phyloP scores from a whole-genome alignment of 1,284 basidiomycete species.

The Singerocomus rubriflavus region DNA sequence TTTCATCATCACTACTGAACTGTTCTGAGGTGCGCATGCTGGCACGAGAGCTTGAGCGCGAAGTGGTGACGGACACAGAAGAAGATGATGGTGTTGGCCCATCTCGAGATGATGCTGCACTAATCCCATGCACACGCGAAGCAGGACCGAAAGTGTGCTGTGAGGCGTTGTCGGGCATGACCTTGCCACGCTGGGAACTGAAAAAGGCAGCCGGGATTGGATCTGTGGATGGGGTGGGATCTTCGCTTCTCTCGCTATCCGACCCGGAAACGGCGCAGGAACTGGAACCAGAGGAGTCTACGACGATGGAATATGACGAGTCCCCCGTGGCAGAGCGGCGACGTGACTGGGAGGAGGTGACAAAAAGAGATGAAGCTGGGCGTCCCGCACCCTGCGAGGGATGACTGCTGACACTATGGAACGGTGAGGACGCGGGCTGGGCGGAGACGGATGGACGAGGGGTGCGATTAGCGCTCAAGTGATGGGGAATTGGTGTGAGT shows the following conservation, averaged over 20 bases:
- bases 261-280: slow-evolving; percentile 20
- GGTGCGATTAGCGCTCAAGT: slow-evolving; percentile 42
- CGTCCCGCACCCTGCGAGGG: slow-evolving; percentile 37
- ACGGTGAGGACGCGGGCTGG: slow-evolving; percentile 22
- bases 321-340: slow-evolving; percentile 16
- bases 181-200: slow-evolving; percentile 21
- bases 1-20: slow-evolving; percentile 52
- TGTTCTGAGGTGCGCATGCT: slow-evolving; percentile 38
- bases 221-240: slow-evolving; percentile 33
- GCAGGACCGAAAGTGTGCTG: slow-evolving; percentile 47
- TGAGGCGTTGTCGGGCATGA: slow-evolving; percentile 46
- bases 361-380: slow-evolving; percentile 19
- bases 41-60: slow-evolving; percentile 38
- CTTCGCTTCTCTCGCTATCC: slow-evolving; percentile 31
- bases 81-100: slow-evolving; percentile 41
- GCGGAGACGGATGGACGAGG: slow-evolving; percentile 51
- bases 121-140: slow-evolving; percentile 19
- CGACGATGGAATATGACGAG: background rate
- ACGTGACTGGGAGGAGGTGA: slow-evolving; percentile 14
- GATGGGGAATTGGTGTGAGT: slow-evolving; percentile 21
- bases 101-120: slow-evolving; percentile 23
- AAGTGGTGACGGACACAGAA: slow-evolving; percentile 38
- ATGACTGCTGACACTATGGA: slow-evolving; percentile 35
- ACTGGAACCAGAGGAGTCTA: slow-evolving; percentile 1
- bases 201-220: slow-evolving; percentile 20